Percentiles rank a stretch among this genome's conserved stretches.
Evolutionary conservation across 139 green algal genomes (phyloP).

Genomic region (Chlamydomonas asymmetrica): DNA sequence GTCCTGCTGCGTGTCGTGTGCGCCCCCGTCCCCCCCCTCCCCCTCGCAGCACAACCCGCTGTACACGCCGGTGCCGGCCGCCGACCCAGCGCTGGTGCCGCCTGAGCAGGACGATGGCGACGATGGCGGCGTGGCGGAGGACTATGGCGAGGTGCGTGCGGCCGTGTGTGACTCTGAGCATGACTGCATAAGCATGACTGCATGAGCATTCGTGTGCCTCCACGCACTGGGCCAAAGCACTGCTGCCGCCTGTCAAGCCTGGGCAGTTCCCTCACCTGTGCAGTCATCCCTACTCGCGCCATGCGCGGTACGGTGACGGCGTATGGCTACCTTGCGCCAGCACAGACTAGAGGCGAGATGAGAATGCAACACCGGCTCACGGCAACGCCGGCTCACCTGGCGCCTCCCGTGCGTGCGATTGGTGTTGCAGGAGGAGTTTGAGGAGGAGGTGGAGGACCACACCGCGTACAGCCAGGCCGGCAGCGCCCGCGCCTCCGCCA

Average conservation of each 20-base stretch:
- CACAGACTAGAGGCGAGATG: too few relatives aligned
- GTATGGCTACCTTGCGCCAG: too few relatives aligned
- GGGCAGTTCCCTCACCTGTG: too few relatives aligned
- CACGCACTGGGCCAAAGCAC: too few relatives aligned
- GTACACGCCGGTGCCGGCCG: constrained; percentile 11
- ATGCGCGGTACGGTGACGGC: too few relatives aligned
- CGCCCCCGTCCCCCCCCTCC: not conserved
- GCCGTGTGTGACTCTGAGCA: not conserved
- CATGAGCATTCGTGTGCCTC: too few relatives aligned
- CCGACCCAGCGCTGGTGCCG: not conserved
- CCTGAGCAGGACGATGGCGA: constrained; percentile 10
- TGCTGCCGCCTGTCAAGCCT: too few relatives aligned
- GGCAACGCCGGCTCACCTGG: not conserved
- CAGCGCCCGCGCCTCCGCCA: not conserved
- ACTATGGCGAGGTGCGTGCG: not conserved
- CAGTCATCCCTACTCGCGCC: too few relatives aligned
- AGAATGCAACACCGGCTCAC: not conserved
- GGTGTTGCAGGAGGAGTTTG: not conserved
- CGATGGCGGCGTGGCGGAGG: not conserved
- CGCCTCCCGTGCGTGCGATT: not conserved
- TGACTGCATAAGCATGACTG: too few relatives aligned
- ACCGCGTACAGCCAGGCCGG: not conserved
- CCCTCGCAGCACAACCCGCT: constrained; percentile 16
- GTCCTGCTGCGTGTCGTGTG: too few relatives aligned
- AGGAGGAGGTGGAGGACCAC: not conserved